phyloP scores from a whole-genome alignment of 2,329 filamentous ascomycete species.

The Scedosporium aurantiacum region DNA sequence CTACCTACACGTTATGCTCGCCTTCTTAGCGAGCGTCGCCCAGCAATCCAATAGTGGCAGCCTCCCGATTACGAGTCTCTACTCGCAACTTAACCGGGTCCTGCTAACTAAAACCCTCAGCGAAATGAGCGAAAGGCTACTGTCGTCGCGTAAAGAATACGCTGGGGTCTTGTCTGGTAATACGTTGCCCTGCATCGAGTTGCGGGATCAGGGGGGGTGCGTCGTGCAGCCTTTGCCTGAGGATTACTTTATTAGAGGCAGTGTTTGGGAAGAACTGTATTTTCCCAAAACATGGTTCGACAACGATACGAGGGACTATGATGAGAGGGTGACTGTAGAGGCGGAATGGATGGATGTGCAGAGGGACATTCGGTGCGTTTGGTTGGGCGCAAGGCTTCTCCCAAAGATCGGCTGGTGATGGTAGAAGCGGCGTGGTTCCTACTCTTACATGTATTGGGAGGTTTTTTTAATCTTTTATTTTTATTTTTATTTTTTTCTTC shows the following conservation, averaged over 20 bases:
- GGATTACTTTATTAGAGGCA: constrained; percentile 55
- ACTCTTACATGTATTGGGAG: not conserved
- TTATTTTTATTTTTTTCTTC: not conserved
- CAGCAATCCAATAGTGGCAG: not conserved
- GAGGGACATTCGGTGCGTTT: not conserved
- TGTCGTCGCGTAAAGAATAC: not conserved
- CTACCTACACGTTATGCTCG: constrained; percentile 50
- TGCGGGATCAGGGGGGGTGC: not conserved
- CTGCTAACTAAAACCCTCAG: constrained; percentile 29
- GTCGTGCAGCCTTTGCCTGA: constrained; percentile 48
- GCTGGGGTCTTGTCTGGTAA: not conserved
- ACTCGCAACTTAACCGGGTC: constrained; percentile 42
- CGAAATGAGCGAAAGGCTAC: constrained; percentile 11
- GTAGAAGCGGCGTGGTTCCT: not conserved
- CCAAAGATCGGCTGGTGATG: not conserved
- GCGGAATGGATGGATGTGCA: constrained; percentile 15
- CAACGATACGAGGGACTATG: constrained; percentile 48
- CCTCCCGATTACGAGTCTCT: constrained; percentile 27
- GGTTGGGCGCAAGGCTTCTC: not conserved
- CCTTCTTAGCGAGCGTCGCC: constrained; percentile 41
- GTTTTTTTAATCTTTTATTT: not conserved
- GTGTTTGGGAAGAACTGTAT: constrained; percentile 48
- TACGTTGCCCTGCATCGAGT: not conserved
- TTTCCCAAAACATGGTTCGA: constrained; percentile 49
- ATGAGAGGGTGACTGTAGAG: constrained; percentile 51